Evolutionary conservation across 1,139 yeast genomes (phyloP), one percentile per base, ranked within the genome.

Genomic region (Chernovozyma aurita): DNA sequence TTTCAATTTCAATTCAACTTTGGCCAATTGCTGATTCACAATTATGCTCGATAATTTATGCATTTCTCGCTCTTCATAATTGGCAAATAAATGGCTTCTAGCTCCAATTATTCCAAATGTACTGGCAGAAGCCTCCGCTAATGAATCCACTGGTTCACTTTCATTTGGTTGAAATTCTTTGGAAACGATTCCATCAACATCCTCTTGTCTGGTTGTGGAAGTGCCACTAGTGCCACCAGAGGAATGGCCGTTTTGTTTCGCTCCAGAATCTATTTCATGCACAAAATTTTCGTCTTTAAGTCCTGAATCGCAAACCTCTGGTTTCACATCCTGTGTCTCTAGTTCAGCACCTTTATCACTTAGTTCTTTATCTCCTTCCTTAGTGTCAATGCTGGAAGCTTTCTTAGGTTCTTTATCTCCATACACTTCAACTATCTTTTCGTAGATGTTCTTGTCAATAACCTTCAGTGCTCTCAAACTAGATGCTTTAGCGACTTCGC

Each of bases 401-500:
- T 18, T 24, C 20, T 34, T 33, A 5, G 18, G 24, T 24, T 38
- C 36, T n/a, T 40, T 27, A 21, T 37, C 31, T 20, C 31, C 13
- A 26, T 17, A 7, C 28, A 26, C 18, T 16, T 34, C 7, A 39
- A 39, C 63, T 29, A 73, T 55, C 43, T 69, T 70, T 31, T 65
- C 63, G 16, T 55, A 44, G 4, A 73, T 53, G 40, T 66, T 61
- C 38, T 71, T 76, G 46, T 78, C 81, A 49, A 82, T 67, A 3
- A 73, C 73, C 42, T 74, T 68, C 13, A 78, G 70, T 0, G 92
- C 87, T 34, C 80, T 63, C 33, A 55, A 63, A 15, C 95, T 86
- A 11, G 96, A 95, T 9, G 88, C 87, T 39, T 80, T 84, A 2
- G 92, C 95, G 28, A 81, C 80, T 31, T 80, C 82, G n/a, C 92